These are phyloP conservation scores for Saccharomycopsis selenospora DNA, from an alignment of 805 yeast species.

Conservation along the genomic window DNA sequence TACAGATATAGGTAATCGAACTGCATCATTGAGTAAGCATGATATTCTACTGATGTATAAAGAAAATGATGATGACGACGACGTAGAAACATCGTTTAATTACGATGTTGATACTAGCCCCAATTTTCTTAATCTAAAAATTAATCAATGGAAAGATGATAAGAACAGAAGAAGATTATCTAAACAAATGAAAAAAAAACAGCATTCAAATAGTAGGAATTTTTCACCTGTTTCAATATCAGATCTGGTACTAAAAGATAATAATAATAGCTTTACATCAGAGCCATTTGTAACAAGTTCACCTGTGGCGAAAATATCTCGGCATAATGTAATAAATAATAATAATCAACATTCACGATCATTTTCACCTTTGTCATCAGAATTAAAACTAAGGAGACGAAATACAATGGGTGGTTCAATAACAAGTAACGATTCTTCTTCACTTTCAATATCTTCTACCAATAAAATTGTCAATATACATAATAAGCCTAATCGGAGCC, in stretches of 20 bases:
- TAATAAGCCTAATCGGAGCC: no score
- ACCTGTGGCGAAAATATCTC: neutral
- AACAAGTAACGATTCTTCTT: neutral
- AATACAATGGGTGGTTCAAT: neutral
- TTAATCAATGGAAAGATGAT: constrained; percentile 13
- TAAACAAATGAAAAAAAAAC: neutral
- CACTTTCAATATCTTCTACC: no score
- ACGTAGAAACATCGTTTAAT: constrained; percentile 18
- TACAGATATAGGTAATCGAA: no score
- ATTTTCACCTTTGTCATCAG: neutral
- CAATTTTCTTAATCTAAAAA: constrained; percentile 13
- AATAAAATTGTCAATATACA: neutral
- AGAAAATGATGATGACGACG: constrained; percentile 13
- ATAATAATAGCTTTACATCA: neutral
- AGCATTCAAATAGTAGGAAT: no score
- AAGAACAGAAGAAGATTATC: constrained; percentile 2
- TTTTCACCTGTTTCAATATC: neutral
- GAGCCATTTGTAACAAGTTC: neutral
- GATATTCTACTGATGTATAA: constrained; percentile 8
- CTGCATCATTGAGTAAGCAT: constrained; percentile 1
- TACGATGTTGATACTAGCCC: constrained; percentile 4
- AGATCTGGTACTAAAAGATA: neutral
- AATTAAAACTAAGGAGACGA: neutral
- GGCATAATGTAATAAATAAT: neutral
- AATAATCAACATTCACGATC: neutral